Evolutionary conservation across 768 basidiomycete genomes (phyloP).

Genomic region (Boletus rufocinnamomeus): DNA sequence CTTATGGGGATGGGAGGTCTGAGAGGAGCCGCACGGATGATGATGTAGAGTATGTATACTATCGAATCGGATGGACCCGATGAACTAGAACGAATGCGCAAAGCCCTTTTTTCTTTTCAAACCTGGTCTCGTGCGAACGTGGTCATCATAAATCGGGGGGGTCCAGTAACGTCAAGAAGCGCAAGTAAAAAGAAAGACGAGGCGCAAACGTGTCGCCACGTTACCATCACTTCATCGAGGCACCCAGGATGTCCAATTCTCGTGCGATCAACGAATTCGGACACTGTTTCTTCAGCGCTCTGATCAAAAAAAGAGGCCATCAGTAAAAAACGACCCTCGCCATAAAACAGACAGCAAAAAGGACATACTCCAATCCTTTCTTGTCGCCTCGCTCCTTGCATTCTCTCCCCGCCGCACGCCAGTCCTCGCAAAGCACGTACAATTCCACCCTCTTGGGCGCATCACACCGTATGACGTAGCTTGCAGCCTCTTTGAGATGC

Average conservation of each 20-base stretch:
- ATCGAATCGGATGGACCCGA: constrained; percentile 65
- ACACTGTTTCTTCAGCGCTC: constrained; percentile 69
- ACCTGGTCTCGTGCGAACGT: not conserved
- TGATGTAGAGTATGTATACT: constrained; percentile 71
- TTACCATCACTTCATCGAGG: constrained; percentile 63
- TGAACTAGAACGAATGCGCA: constrained; percentile 3
- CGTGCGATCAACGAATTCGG: constrained; percentile 81
- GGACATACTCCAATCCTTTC: constrained; percentile 77
- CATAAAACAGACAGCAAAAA: not conserved
- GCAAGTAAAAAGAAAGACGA: not conserved
- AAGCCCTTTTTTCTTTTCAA: not conserved
- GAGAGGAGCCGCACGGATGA: constrained; percentile 39
- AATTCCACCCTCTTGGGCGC: constrained; percentile 79
- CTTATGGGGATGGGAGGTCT: constrained; percentile 22
- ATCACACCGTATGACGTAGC: constrained; percentile 85
- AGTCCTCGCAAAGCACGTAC: constrained; percentile 89
- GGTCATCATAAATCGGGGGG: not conserved
- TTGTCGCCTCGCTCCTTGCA: constrained; percentile 91
- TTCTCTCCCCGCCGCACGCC: constrained; percentile 83
- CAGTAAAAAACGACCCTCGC: constrained; percentile 1
- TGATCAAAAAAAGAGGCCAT: constrained; percentile 32
- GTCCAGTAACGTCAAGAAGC: not conserved
- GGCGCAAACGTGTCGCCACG: not conserved
- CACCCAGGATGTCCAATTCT: constrained; percentile 67
- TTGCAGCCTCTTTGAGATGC: constrained; percentile 70